These are phyloP conservation scores for Hypoxylon sp. DNA, from an alignment of 2,329 filamentous ascomycete species.

Conservation along the genomic window DNA sequence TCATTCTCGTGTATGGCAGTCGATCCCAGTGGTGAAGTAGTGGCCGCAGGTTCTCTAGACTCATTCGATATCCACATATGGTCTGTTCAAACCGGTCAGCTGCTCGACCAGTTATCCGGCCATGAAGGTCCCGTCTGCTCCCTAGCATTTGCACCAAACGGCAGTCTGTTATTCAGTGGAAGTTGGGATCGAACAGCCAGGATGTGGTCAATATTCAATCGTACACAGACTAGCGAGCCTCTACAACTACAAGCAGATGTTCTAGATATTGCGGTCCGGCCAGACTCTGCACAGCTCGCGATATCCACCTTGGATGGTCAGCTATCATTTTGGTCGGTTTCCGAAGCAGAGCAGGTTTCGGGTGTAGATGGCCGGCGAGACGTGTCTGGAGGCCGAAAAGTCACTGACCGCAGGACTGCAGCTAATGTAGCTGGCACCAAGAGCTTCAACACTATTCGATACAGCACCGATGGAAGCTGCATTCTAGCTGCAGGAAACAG, in stretches of 20 bases:
- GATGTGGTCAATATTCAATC: conserved; percentile 93
- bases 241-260: conserved; percentile 93
- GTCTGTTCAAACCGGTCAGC: conserved; percentile 96
- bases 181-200: conserved; percentile 97
- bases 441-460: conserved; percentile 85
- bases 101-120: conserved; percentile 88
- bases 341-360: conserved; percentile 84
- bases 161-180: conserved; percentile 83
- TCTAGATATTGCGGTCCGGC: conserved; percentile 83
- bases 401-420: conserved; percentile 87
- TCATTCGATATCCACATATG: conserved; percentile 98
- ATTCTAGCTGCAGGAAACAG: conserved; percentile 92
- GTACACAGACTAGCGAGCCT: conserved; percentile 94
- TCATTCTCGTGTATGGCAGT: conserved; percentile 95
- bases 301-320: conserved; percentile 94
- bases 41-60: conserved; percentile 93
- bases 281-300: conserved; percentile 89
- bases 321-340: conserved; percentile 92
- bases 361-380: conserved; percentile 91
- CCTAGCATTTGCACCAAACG: conserved; percentile 87
- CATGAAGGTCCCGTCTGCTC: conserved; percentile 94
- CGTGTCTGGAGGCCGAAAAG: conserved; percentile 88
- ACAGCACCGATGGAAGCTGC: conserved; percentile 92
- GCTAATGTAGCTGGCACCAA: conserved; percentile 92
- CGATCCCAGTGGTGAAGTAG: conserved; percentile 96